These are phyloP conservation scores for Clonostachys solani DNA, from an alignment of 2,329 filamentous ascomycete genomes.

Conservation along the genomic window DNA sequence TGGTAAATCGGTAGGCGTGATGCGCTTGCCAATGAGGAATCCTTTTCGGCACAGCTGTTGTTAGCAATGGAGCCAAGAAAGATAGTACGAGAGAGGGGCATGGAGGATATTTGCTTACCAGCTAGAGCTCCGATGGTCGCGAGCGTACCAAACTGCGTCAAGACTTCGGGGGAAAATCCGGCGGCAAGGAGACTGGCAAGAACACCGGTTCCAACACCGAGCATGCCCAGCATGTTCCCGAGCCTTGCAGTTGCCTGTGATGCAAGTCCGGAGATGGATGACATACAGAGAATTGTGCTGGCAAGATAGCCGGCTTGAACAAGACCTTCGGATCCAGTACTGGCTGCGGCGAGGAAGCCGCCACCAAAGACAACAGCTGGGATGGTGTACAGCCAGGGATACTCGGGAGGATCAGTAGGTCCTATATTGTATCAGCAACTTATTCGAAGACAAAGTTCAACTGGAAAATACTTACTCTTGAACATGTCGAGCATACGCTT, in stretches of 20 bases:
- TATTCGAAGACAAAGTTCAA: neutral
- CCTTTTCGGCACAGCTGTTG: slow-evolving; percentile 26
- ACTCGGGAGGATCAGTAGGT: slow-evolving; percentile 82
- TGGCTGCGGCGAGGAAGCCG: slow-evolving; percentile 75
- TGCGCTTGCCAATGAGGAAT: slow-evolving; percentile 76
- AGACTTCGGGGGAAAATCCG: slow-evolving; percentile 73
- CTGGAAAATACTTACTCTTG: slow-evolving; percentile 45
- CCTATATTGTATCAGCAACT: slow-evolving; percentile 27
- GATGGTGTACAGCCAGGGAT: slow-evolving; percentile 80
- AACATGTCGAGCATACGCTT: slow-evolving; percentile 96
- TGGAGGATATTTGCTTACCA: slow-evolving; percentile 26
- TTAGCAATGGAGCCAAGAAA: slow-evolving; percentile 6
- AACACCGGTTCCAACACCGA: slow-evolving; percentile 80
- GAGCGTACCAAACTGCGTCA: slow-evolving; percentile 75
- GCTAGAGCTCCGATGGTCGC: slow-evolving; percentile 67
- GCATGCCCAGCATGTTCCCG: slow-evolving; percentile 81
- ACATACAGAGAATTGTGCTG: slow-evolving; percentile 80
- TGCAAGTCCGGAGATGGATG: slow-evolving; percentile 75
- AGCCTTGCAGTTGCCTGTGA: slow-evolving; percentile 79
- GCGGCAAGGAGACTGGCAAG: slow-evolving; percentile 78
- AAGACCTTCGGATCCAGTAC: slow-evolving; percentile 77
- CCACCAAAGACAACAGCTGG: slow-evolving; percentile 75
- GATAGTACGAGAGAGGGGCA: neutral
- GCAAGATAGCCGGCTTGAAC: slow-evolving; percentile 86
- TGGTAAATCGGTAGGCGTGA: slow-evolving; percentile 82